Evolutionary conservation across 345 rosid species (phyloP).

Genomic region (Euphorbia peplus): DNA sequence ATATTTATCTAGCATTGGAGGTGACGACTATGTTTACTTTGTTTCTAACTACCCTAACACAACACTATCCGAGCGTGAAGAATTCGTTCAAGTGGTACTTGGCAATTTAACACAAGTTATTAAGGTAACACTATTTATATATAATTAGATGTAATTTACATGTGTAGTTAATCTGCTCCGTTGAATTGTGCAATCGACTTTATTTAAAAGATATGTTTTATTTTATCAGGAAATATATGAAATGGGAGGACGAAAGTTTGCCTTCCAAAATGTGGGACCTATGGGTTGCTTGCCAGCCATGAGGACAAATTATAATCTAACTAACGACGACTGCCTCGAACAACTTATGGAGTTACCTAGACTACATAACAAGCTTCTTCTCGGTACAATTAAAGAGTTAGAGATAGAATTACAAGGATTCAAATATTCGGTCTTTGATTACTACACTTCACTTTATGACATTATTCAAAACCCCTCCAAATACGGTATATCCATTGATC

Average conservation of each 20-base stretch:
- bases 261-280: constrained; percentile 20
- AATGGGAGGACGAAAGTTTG: constrained; percentile 19
- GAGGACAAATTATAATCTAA: neutral
- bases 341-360: neutral
- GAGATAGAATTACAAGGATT: neutral
- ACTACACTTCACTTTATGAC: neutral
- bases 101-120: constrained; percentile 13
- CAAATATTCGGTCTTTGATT: constrained; percentile 12
- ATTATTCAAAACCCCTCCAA: neutral
- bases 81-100: constrained; percentile 8
- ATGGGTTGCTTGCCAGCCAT: constrained; percentile 5
- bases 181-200: too few relatives aligned
- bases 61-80: neutral
- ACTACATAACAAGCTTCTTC: constrained; percentile 1
- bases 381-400: neutral
- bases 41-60: neutral
- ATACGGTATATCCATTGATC: too few relatives aligned
- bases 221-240: constrained; percentile 13
- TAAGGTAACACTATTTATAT: neutral
- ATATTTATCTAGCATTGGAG: constrained; percentile 29
- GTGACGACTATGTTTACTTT: constrained; percentile 14
- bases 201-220: too few relatives aligned
- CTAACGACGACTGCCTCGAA: neutral
- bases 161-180: too few relatives aligned
- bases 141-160: too few relatives aligned